Evolutionary conservation across 176 grass and related monocot genomes (phyloP).

Genomic region (Oropetium thomaeum): DNA sequence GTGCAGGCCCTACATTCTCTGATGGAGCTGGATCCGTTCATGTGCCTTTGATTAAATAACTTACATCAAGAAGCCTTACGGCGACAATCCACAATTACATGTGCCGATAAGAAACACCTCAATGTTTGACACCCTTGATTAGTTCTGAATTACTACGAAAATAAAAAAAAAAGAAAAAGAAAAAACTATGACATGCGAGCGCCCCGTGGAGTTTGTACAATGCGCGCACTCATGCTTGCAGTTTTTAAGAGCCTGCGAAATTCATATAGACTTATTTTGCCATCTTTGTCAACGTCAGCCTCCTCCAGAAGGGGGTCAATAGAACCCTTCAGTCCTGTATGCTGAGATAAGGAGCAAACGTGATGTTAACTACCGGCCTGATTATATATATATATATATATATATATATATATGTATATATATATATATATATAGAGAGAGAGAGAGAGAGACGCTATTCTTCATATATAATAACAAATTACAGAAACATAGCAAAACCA

Average conservation of each 20-base stretch:
- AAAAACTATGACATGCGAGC: conserved; percentile 9
- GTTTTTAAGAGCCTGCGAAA: conserved; percentile 91
- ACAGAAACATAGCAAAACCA: not conserved
- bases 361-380: not conserved
- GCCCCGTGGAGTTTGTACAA: conserved; percentile 34
- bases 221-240: conserved; percentile 81
- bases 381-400: too few relatives aligned
- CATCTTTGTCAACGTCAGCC: conserved; percentile 92
- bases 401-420: too few relatives aligned
- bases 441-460: too few relatives aligned
- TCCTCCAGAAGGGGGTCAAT: conserved; percentile 82
- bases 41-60: not conserved
- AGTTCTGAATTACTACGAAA: not conserved
- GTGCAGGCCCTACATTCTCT: not conserved
- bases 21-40: not conserved
- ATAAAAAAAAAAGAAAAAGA: not conserved
- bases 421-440: too few relatives aligned
- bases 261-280: conserved; percentile 92
- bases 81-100: conserved; percentile 13
- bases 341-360: conserved; percentile 45
- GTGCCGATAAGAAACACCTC: conserved; percentile 21
- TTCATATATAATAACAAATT: not conserved
- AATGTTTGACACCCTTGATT: not conserved
- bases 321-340: conserved; percentile 83
- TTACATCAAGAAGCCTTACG: conserved; percentile 13